A percentile compares a stretch with the other conserved stretches of the same genome.
phyloP scores from a whole-genome alignment of 2,329 filamentous ascomycete genomes.

The Trichoderma koningiopsis region DNA sequence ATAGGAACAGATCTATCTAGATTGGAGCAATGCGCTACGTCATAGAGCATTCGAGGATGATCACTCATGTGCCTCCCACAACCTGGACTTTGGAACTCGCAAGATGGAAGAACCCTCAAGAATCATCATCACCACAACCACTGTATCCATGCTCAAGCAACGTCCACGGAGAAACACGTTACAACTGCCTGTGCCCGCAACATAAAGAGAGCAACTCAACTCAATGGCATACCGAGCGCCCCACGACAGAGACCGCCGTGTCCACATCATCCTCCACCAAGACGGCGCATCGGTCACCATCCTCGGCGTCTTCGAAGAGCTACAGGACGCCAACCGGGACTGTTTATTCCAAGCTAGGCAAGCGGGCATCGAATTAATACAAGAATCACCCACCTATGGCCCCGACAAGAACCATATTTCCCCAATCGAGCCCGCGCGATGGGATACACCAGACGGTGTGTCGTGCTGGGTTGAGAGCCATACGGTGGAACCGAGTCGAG shows the following conservation, averaged over 20 bases:
- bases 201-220: neutral
- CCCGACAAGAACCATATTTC: slow-evolving; percentile 28
- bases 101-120: neutral
- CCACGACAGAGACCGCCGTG: slow-evolving; percentile 28
- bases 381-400: slow-evolving; percentile 23
- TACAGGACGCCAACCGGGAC: slow-evolving; percentile 42
- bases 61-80: neutral
- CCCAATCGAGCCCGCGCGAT: slow-evolving; percentile 37
- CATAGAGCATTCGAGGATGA: neutral
- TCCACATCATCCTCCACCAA: slow-evolving; percentile 40
- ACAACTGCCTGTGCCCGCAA: neutral
- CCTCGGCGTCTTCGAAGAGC: slow-evolving; percentile 38
- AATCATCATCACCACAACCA: neutral
- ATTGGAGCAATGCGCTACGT: slow-evolving; percentile 3
- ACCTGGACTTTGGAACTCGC: neutral
- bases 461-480: slow-evolving; percentile 45
- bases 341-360: slow-evolving; percentile 37
- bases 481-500: slow-evolving; percentile 32
- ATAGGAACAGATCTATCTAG: neutral
- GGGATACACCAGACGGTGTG: slow-evolving; percentile 41
- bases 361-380: slow-evolving; percentile 33
- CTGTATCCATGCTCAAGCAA: neutral
- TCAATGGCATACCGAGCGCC: slow-evolving; percentile 9
- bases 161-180: neutral
- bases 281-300: slow-evolving; percentile 36